phyloP scores from a whole-genome alignment of 2,329 filamentous ascomycete species.

The Cladosporium sp. region DNA sequence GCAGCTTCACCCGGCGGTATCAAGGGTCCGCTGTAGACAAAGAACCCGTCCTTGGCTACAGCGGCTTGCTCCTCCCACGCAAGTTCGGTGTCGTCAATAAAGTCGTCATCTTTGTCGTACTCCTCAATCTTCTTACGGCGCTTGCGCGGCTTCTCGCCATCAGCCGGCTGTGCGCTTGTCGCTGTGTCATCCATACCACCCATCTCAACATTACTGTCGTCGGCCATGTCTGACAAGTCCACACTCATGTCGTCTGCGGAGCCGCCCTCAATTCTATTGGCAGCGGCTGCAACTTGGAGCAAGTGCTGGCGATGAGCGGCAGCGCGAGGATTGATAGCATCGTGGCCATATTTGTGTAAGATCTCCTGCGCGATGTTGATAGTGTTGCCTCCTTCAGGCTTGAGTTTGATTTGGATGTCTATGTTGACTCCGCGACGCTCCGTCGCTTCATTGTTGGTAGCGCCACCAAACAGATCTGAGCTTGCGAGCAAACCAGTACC shows the following conservation, averaged over 20 bases:
- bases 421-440: conserved; percentile 65
- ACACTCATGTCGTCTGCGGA: conserved; percentile 77
- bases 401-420: conserved; percentile 74
- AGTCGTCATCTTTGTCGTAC: conserved; percentile 64
- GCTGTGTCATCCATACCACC: conserved; percentile 57
- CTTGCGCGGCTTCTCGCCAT: conserved; percentile 73
- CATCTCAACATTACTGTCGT: conserved; percentile 84
- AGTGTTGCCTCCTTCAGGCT: conserved; percentile 80
- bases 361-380: conserved; percentile 94
- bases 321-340: conserved; percentile 84
- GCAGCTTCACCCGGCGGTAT: conserved; percentile 74
- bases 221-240: conserved; percentile 64
- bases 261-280: conserved; percentile 77
- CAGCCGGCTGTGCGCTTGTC: conserved; percentile 46
- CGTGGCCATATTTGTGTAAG: conserved; percentile 90
- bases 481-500: conserved; percentile 63
- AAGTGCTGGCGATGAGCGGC: conserved; percentile 85
- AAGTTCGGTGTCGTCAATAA: conserved; percentile 86
- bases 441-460: conserved; percentile 40
- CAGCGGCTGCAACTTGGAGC: conserved; percentile 80
- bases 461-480: conserved; percentile 56
- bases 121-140: conserved; percentile 68
- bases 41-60: conserved; percentile 93
- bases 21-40: conserved; percentile 91
- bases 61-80: conserved; percentile 94